Evolutionary conservation across 208 protist genomes (phyloP), one percentile per base, ranked within the genome.

Genomic region (Porcisia hertigi): DNA sequence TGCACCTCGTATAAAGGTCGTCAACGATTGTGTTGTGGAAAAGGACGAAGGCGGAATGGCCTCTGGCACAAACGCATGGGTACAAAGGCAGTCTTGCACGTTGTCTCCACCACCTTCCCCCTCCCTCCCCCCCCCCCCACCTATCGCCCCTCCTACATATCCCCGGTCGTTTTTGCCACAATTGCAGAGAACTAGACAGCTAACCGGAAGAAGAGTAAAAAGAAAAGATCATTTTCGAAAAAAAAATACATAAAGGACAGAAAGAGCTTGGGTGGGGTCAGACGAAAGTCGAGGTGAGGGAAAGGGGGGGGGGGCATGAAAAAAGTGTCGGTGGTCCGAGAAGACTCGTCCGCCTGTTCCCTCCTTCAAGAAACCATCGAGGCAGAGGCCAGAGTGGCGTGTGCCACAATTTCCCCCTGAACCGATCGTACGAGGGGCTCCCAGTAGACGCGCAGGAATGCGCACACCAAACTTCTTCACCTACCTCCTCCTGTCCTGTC

Each of bases 161-260:
- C 30, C 0, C 30, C 30, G 30, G 0, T 30, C 30, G 30, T 30
- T 30, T 30, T 30, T 70, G 34, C n/a, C 43, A 54, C 65, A 34
- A 39, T 14, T 25, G 54, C 14, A 70, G 25, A 71, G 1, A 57
- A 23, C 49, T 39, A 23, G 41, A 73, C 36, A 73, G 52, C 54
- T 14, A 73, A 65, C 73, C 73, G 49, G 69, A 59, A 69, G 60
- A 67, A 76, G 75, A 34, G 55, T 36, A 59, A 70, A 63, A 77
- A 36, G 71, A 54, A 57, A 73, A 8, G 25, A 7, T 65, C 60
- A 43, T 20, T 3, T 18, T 39, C 60, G 9, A 8, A 43, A 43
- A 18, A 43, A 65, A 20, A 23, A 45, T 9, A 23, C n/a, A 20
- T 16, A 1, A 30, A 30, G 30, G 30, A 30, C 30, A 30, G 30